A percentile compares a stretch with the other conserved stretches of the same genome.
phyloP scores from a whole-genome alignment of 306 rosid genomes.

The Boehmeria nivea region DNA sequence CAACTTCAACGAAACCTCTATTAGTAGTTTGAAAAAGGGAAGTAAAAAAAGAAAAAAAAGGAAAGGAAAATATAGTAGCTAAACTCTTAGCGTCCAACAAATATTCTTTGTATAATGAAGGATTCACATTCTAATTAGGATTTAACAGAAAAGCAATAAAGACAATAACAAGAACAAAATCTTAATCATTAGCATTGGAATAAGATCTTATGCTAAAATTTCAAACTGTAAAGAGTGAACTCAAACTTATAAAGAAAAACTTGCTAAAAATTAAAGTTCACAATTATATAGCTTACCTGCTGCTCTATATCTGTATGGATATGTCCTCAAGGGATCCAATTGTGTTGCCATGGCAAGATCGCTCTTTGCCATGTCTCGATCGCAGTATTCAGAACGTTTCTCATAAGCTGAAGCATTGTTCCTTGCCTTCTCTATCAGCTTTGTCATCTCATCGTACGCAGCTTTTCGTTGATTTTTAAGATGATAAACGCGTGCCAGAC shows the following conservation, averaged over 20 bases:
- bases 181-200: too few species aligned
- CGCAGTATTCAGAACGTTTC: conserved; percentile 92
- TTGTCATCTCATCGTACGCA: conserved; percentile 96
- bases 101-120: too few species aligned
- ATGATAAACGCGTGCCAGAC: conserved; percentile 86
- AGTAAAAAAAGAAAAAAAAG: too few species aligned
- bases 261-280: too few species aligned
- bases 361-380: conserved; percentile 89
- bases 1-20: too few species aligned
- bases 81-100: too few species aligned
- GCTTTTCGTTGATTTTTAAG: conserved; percentile 67
- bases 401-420: conserved; percentile 87
- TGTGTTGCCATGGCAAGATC: conserved; percentile 73
- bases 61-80: too few species aligned
- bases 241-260: conserved; percentile 17
- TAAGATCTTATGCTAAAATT: conserved; percentile 10
- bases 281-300: conserved; percentile 58
- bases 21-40: too few species aligned
- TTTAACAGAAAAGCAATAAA: too few species aligned
- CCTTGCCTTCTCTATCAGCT: conserved; percentile 77
- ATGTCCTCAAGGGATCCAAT: conserved; percentile 82
- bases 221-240: conserved; percentile 9
- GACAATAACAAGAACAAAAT: neutral
- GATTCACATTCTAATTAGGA: too few species aligned
- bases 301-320: conserved; percentile 93